Base-by-base conservation (phyloP, 805 yeast species). In the Candida maltosa region DNA sequence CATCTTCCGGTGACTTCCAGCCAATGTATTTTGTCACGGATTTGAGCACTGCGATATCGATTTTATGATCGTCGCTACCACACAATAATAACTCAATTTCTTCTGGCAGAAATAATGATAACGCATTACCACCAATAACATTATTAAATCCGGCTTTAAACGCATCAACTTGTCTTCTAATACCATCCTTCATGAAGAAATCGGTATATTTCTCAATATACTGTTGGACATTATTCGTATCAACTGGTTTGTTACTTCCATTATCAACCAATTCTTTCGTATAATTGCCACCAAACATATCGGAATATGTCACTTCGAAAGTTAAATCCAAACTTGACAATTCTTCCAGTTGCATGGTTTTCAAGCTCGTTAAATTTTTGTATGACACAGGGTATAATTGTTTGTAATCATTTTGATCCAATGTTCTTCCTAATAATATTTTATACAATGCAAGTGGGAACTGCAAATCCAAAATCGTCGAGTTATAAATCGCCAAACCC, bases 401-500 rank as follows among this genome's bases (percentile, higher is more conserved):
- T 28, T 58, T 54, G 44, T 78, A 83, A 54, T 93, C 97, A 3
- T 73, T 73, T 31, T 86, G 58, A 0, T 69, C 69, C 18, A 78
- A 60, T 4, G 73, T 74, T 34, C 73, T 65, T 3, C 69, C 70
- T 46, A 87, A 63, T 26, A 91, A 60, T 41, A 85, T 74, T 59
- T 87, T 89, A 60, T 84, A 93, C 25, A 88, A 57, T 0, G 84
- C 84, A 22, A 65, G 61, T 0, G 97, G 96, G 37, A 91, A 77
- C 29, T 74, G 75, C 37, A 91, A 63, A 53, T 88, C 96, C 30
- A 91, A 62, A 32, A 89, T 87, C 1, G 88, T 83, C 1, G 96
- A 84, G 57, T 91, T 93, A 57, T 86, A 87, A 22, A 93, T 80
- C 0, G 97, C 97, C 46, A 93, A 68, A 0, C 96, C 97, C 26